Conservation (phyloP, 179 eudicot species). For the Actinidia chinensis region DNA sequence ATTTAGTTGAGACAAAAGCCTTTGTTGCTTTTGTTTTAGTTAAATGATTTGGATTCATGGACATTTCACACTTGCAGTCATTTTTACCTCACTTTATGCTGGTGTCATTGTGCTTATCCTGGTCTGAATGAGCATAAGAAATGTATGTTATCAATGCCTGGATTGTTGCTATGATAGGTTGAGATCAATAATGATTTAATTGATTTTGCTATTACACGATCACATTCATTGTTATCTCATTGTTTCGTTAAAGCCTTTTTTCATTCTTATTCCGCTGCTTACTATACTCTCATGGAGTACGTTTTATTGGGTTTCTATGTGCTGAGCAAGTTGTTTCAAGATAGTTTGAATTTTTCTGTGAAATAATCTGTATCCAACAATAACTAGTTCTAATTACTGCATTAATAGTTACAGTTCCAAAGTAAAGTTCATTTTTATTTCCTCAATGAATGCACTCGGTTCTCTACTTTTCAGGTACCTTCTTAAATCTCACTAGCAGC, state of each 20-base stretch:
- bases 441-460: conserved; percentile 8
- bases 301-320: not conserved
- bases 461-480: conserved; percentile 48
- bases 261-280: not conserved
- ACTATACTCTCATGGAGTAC: not conserved
- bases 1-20: not conserved
- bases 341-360: not conserved
- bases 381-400: not conserved
- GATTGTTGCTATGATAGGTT: not conserved
- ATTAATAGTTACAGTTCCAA: not conserved
- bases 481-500: conserved; percentile 68
- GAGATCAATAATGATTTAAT: not conserved
- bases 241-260: not conserved
- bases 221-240: not conserved
- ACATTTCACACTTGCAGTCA: not conserved
- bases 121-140: not conserved
- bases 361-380: not conserved
- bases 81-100: not conserved
- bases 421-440: not conserved
- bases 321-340: no score
- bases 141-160: not conserved
- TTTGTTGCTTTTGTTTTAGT: not conserved
- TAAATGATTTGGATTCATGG: not conserved
- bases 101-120: not conserved
- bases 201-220: not conserved